Evolutionary conservation across 192 early-diverging fungal genomes (phyloP), one percentile per base, ranked within the genome.

Genomic region (Umbelopsis sp.): DNA sequence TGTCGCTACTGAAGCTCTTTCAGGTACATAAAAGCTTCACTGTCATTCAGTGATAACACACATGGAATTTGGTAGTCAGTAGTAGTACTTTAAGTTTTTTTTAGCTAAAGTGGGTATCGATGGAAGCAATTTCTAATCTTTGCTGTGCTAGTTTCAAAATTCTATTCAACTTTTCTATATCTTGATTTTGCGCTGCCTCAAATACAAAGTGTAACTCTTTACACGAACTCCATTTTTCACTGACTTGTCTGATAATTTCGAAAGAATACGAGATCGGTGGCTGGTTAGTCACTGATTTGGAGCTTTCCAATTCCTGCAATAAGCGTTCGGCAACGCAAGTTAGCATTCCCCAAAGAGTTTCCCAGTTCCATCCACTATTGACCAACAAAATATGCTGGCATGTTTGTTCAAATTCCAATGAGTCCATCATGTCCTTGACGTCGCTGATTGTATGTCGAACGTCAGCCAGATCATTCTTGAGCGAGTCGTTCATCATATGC

Each of bases 361-460:
- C 71, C 81, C 82, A 85, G 58, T 86, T 75, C 84, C 84, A 86
- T 0, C 86, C 86, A 55, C 81, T 81, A 41, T 86, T 84, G 46
- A 74, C 22, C 21, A 81, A 41, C n/a, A 88, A 50, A 48, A 88
- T 45, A 11, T 67, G 73, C 15, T 88, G 84, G 69, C 82, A 82
- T 11, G 77, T 76, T 27, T 80, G 58, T 8, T 76, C 71, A 75
- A 77, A 88, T 46, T 86, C 84, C 22, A 35, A 13, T 52, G 73
- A 50, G 1, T 70, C 69, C 80, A 84, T 84, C 66, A 75, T 69
- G 10, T 83, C 81, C 18, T 79, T 65, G 13, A 89, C 68, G 68
- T 92, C 85, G 0, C 81, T 67, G 67, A 92, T 82, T 12, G 85
- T 86, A 2, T 79, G 70, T 35, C 72, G 68, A 1, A 90, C 87